Evolutionary conservation across 345 rosid genomes (phyloP).

Genomic region (Clarkia xantiana): DNA sequence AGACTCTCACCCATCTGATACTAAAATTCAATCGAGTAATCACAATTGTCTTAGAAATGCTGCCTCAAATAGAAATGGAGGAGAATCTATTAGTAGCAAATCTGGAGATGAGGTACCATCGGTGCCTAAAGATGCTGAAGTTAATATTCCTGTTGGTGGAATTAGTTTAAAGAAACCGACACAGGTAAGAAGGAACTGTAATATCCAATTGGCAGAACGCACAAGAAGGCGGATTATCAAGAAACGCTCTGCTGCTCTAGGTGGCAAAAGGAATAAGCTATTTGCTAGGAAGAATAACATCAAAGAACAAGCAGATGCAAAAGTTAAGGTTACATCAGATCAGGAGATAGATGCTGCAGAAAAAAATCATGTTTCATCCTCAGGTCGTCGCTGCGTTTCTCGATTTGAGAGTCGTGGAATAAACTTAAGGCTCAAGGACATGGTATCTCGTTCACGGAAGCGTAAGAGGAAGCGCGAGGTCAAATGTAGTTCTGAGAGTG

Average conservation of each 20-base stretch:
- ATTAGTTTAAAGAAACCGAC: slow-evolving; percentile 7
- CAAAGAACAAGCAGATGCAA: slow-evolving; percentile 4
- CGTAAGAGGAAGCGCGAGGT: slow-evolving; percentile 17
- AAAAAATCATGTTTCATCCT: slow-evolving; percentile 5
- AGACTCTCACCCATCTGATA: slow-evolving; percentile 7
- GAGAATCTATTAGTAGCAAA: slow-evolving; percentile 5
- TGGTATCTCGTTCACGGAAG: slow-evolving; percentile 19
- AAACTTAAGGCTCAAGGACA: slow-evolving; percentile 14
- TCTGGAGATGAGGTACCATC: neutral
- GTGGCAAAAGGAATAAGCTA: slow-evolving; percentile 9
- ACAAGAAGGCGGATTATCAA: slow-evolving; percentile 4
- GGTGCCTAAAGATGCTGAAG: slow-evolving; percentile 4
- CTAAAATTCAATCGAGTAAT: slow-evolving; percentile 3
- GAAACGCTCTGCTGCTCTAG: slow-evolving; percentile 6
- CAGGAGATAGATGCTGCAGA: slow-evolving; percentile 5
- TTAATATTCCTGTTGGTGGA: slow-evolving; percentile 3
- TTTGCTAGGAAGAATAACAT: slow-evolving; percentile 7
- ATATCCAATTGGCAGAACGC: slow-evolving; percentile 1
- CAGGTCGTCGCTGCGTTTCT: neutral
- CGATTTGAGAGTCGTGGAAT: slow-evolving; percentile 10
- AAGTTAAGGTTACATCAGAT: slow-evolving; percentile 1
- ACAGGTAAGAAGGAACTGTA: slow-evolving; percentile 4
- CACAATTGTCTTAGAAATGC: neutral
- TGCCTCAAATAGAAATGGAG: slow-evolving; percentile 3
- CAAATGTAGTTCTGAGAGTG: slow-evolving; percentile 6